phyloP scores from a whole-genome alignment of 768 basidiomycete genomes.

The Kwoniella shandongensis region DNA sequence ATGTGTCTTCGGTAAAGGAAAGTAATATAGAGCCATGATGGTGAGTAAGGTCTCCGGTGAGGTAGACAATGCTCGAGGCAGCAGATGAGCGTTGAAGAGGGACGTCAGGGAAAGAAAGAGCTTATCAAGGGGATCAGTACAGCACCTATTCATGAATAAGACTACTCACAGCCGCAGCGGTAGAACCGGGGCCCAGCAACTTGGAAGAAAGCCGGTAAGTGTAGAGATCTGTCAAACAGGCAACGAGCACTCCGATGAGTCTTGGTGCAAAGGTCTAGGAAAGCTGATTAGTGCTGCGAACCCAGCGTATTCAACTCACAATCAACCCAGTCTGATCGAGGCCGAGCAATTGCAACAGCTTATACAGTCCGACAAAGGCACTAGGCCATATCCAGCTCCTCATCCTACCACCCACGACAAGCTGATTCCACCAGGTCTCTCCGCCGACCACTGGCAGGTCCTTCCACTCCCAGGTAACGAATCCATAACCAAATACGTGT shows the following conservation, averaged over 20 bases:
- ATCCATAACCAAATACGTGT: conserved; percentile 85
- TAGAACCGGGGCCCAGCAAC: conserved; percentile 63
- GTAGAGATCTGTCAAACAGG: conserved; percentile 77
- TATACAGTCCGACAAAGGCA: conserved; percentile 76
- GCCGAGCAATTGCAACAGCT: conserved; percentile 62
- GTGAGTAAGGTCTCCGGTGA: conserved; percentile 87
- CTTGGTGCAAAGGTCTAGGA: conserved; percentile 71
- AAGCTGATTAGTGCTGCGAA: neutral
- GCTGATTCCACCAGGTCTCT: conserved; percentile 39
- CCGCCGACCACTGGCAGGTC: conserved; percentile 21
- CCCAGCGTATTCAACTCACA: conserved; percentile 58
- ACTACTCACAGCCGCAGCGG: conserved; percentile 65
- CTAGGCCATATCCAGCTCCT: conserved; percentile 65
- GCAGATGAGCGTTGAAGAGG: conserved; percentile 78
- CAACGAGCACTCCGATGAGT: conserved; percentile 70
- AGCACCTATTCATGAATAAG: neutral
- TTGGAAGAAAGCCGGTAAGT: conserved; percentile 64
- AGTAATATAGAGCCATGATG: conserved; percentile 70
- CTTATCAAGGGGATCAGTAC: conserved; percentile 55
- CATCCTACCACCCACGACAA: conserved; percentile 47
- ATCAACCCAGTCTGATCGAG: conserved; percentile 63
- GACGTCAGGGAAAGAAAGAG: conserved; percentile 76
- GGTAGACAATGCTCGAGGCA: conserved; percentile 88
- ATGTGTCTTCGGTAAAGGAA: conserved; percentile 56
- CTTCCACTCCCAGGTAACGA: conserved; percentile 94